Base-by-base conservation (phyloP, 2,329 filamentous ascomycete species). In the Thielaviopsis cerberus region DNA sequence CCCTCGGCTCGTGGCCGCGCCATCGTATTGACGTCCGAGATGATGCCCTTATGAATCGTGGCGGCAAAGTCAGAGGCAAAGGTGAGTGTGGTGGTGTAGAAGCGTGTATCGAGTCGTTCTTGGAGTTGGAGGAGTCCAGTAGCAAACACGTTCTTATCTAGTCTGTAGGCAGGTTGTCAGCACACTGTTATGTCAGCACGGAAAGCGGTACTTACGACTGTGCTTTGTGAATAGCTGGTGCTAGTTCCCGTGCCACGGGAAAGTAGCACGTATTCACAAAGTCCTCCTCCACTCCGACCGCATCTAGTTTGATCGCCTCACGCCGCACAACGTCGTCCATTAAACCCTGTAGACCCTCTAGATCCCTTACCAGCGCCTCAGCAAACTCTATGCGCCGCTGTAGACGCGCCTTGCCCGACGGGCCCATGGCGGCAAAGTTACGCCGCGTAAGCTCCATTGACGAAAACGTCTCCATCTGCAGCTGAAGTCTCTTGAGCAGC, bases 381-480 rank as follows among this genome's bases (percentile, higher is more conserved):
- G 88, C 89, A 68, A 98, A 98, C 62, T 91, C 86, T 63, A 97
- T 90, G 51, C 92, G 83, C 59, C 89, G 79, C 55, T 84, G 76
- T 27, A 98, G 75, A 54, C 88, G 80, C 25, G 85, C 79, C 65
- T 84, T 82, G 57, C 92, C 92, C 53, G 82, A 83, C 48, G 86
- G 82, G 6, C 92, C 92, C 88, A 97, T 95, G 41, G 86, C 85
- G n/a, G 86, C 86, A 70, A 96, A 98, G 69, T 97, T 91, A 60
- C 92, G 85, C 56, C 92, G 80, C 1, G 92, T 96, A 63, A 98
- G 83, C 70, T 98, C 92, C 85, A 96, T 95, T 0, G 89, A 95
- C 6, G 91, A 91, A 69, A 97, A 98, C 0, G 88, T 88, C 69
- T 97, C 91, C 77, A 96, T 86, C 69, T 96, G 90, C 59, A 97